phyloP scores from a whole-genome alignment of 2,329 filamentous ascomycete genomes.

The Endothia cerciana region DNA sequence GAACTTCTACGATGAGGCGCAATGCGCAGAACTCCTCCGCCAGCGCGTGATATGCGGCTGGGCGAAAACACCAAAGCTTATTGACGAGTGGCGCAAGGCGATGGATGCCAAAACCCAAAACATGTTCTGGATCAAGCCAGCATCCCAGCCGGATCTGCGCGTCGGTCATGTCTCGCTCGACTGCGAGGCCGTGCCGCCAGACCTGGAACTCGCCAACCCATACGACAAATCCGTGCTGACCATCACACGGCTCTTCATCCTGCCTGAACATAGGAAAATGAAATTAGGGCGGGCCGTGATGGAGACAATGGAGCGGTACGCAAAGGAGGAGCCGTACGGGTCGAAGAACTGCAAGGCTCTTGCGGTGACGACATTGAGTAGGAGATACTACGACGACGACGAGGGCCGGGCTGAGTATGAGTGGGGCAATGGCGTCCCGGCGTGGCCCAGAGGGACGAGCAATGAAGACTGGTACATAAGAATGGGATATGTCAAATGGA shows the following conservation, averaged over 20 bases:
- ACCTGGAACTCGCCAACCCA: slow-evolving; percentile 25
- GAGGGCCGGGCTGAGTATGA: slow-evolving; percentile 18
- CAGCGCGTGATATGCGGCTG: slow-evolving; percentile 29
- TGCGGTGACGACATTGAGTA: slow-evolving; percentile 25
- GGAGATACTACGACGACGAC: slow-evolving; percentile 30
- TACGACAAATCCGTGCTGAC: slow-evolving; percentile 16
- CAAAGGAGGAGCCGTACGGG: slow-evolving; percentile 28
- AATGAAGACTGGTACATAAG: slow-evolving; percentile 29
- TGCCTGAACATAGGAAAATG: slow-evolving; percentile 24
- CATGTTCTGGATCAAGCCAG: slow-evolving; percentile 27
- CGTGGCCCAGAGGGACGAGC: slow-evolving; percentile 15
- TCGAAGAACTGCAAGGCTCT: slow-evolving; percentile 27
- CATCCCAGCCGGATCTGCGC: slow-evolving; percentile 15
- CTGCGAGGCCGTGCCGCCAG: slow-evolving; percentile 13
- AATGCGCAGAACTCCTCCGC: slow-evolving; percentile 28
- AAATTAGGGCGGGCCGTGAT: slow-evolving; percentile 28
- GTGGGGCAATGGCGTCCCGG: neutral
- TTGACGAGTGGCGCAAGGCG: slow-evolving; percentile 17
- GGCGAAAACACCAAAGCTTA: slow-evolving; percentile 9
- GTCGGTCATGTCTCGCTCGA: slow-evolving; percentile 27
- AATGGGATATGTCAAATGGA: slow-evolving; percentile 30
- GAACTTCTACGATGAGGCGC: slow-evolving; percentile 23
- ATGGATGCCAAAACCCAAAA: slow-evolving; percentile 12
- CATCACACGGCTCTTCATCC: slow-evolving; percentile 30
- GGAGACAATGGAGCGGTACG: slow-evolving; percentile 24